Evolutionary conservation across 148 eudicot species (phyloP), one percentile per base, ranked within the genome.

Genomic region (Vaccinium darrowii): DNA sequence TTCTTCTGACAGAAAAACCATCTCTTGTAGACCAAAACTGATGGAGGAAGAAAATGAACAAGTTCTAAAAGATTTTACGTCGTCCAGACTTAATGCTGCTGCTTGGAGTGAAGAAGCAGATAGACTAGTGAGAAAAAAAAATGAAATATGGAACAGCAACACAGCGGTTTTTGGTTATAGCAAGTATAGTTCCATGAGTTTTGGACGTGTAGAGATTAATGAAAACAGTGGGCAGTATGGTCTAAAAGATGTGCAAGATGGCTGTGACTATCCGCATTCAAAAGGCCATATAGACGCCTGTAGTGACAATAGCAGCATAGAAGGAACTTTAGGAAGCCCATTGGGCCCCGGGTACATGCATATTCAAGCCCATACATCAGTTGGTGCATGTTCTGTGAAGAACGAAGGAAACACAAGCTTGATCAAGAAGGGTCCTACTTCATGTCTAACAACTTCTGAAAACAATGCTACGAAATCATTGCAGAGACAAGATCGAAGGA

Each of bases 251-350:
- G 53, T n/a, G 33, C 79, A 76, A 1, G 57, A 76, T 50, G 19
- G 57, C 56, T 21, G 60, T 51, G 39, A 7, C 15, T 6, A 6
- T 25, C 21, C 21, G 21, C 58, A 23, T 25, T 52, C 60, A 23
- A 69, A 52, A 63, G 65, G 14, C 43, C 39, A 6, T 60, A 72
- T 51, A 27, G 43, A 36, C 27, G 80, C 83, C 79, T 63, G 7
- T 79, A 21, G 76, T 79, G 81, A 57, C 67, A 53, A 78, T 90
- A n/a, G 83, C 23, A 56, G 25, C 15, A 43, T 13, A 79, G 50
- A 79, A 57, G n/a, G 67, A 58, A 18, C 51, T 56, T 57, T 57
- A 8, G 15, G 52, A 79, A 56, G 82, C 49, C 39, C 43, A 27
- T 15, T 25, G 27, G 49, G 65, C 49, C 69, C 33, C 39, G 54